Percentiles rank a stretch among this genome's conserved stretches.
Conservation (phyloP, 495 filamentous ascomycete genomes). For the Pseudevernia furfuracea region DNA sequence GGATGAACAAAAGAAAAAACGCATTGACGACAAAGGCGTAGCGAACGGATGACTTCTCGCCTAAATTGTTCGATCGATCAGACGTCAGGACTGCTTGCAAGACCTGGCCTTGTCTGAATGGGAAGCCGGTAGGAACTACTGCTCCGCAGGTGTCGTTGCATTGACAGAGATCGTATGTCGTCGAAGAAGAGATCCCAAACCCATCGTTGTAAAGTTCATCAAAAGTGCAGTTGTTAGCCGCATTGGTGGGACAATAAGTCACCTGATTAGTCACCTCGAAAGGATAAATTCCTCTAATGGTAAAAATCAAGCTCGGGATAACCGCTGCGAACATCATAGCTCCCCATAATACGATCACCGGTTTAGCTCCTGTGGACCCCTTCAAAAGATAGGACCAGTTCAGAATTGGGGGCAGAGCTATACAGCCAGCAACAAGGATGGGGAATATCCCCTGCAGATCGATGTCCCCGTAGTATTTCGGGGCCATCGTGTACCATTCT, state of each 20-base stretch:
- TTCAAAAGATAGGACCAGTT: background rate
- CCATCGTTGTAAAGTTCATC: background rate
- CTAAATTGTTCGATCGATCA: background rate
- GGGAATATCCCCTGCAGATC: slow-evolving; percentile 3
- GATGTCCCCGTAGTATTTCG: background rate
- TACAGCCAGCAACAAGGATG: slow-evolving; percentile 2
- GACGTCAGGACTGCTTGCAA: slow-evolving; percentile 1
- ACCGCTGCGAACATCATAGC: background rate
- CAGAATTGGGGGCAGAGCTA: background rate
- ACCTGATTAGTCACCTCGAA: background rate
- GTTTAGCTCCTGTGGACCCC: background rate
- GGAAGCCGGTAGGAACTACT: background rate
- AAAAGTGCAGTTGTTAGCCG: background rate
- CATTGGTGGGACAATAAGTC: background rate
- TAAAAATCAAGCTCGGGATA: background rate
- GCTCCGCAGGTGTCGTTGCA: slow-evolving; percentile 1
- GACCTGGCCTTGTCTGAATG: background rate
- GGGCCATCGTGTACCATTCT: background rate
- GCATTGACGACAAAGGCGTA: background rate
- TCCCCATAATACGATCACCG: background rate
- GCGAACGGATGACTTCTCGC: background rate
- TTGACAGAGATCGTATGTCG: background rate
- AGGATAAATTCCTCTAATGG: background rate
- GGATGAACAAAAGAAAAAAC: background rate
- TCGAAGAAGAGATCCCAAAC: background rate